Percentiles rank a stretch among this genome's conserved stretches.
phyloP scores from a whole-genome alignment of 495 filamentous ascomycete species.

The Penicillium egyptiacum region DNA sequence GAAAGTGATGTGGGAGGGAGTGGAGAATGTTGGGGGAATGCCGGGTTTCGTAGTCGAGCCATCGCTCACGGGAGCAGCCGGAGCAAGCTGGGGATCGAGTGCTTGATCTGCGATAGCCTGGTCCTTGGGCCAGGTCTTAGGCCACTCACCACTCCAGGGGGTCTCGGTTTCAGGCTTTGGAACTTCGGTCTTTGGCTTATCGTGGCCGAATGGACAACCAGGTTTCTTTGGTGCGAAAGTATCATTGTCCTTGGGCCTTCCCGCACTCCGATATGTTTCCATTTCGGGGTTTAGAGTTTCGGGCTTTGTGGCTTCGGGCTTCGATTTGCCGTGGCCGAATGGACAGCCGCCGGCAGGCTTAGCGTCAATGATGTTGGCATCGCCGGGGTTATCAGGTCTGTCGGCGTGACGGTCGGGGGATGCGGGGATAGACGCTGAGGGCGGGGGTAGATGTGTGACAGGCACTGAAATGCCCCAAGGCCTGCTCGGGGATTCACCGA shows the following conservation, averaged over 20 bases:
- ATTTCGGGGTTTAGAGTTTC: neutral
- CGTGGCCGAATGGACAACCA: conserved; percentile 12
- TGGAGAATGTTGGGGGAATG: conserved; percentile 8
- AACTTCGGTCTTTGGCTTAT: conserved; percentile 16
- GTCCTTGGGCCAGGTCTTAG: neutral
- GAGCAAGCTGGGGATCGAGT: neutral
- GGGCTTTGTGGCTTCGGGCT: conserved; percentile 19
- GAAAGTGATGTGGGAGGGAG: conserved; percentile 66
- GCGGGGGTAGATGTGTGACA: conserved; percentile 38
- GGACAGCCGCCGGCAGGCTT: conserved; percentile 46
- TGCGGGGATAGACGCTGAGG: conserved; percentile 23
- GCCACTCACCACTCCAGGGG: neutral
- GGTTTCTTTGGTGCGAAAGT: conserved; percentile 2
- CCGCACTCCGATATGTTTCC: conserved; percentile 5
- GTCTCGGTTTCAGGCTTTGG: conserved; percentile 10
- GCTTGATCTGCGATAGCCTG: neutral
- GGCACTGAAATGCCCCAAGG: conserved; percentile 90
- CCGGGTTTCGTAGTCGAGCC: conserved; percentile 12
- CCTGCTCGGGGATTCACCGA: conserved; percentile 85
- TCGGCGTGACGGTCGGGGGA: conserved; percentile 20
- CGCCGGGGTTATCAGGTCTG: conserved; percentile 16
- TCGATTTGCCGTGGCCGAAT: conserved; percentile 46
- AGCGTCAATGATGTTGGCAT: conserved; percentile 11
- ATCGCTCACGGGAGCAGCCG: conserved; percentile 14
- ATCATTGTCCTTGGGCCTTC: conserved; percentile 17